Base-by-base conservation (phyloP, 2,329 filamentous ascomycete genomes). In the Diaporthe batatas region DNA sequence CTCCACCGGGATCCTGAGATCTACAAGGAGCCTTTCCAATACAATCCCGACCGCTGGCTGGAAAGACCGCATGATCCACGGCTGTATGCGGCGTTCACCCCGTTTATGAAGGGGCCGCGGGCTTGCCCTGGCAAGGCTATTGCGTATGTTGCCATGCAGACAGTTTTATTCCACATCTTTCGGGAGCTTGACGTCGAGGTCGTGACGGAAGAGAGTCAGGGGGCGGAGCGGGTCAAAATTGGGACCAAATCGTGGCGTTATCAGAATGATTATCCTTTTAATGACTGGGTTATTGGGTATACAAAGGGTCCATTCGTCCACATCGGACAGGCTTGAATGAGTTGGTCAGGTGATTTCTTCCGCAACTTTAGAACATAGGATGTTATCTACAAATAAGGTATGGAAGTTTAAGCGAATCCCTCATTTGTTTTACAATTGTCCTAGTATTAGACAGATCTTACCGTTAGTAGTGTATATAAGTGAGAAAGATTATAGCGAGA, bases 231-330 rank as follows among this genome's bases (percentile, higher is more conserved):
- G 5, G 2, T 23, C 29, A 21, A 51, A n/a, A 21, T n/a, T 12
- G 32, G 18, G 6, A 18, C 2, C 0, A 29, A 2, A 34, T 39
- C 62, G 4, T 21, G n/a, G 7, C 7, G 62, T 7, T 0, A 12
- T 1, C n/a, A 5, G 32, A 25, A 11, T 4, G 62, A 67, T 12
- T 67, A 53, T 21, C 47, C 62, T 29, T 67, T 67, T n/a, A 67
- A 67, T 23, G 62, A 67, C n/a, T 67, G 62, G 62, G 39, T 67
- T 4, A 53, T 67, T 25, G 62, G 62, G 44, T 67, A 67, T 2
- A 67, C 62, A 14, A 67, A 53, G n/a, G 62, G 62, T 11, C 62
- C 62, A 3, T 67, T 67, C 4, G n/a, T 53, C 7, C 16, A 21
- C 12, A 3, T 32, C 12, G 14, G 1, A 32, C 12, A n/a, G 7